phyloP scores from a whole-genome alignment of 345 rosid genomes.

The Rhodamnia rubescens region DNA sequence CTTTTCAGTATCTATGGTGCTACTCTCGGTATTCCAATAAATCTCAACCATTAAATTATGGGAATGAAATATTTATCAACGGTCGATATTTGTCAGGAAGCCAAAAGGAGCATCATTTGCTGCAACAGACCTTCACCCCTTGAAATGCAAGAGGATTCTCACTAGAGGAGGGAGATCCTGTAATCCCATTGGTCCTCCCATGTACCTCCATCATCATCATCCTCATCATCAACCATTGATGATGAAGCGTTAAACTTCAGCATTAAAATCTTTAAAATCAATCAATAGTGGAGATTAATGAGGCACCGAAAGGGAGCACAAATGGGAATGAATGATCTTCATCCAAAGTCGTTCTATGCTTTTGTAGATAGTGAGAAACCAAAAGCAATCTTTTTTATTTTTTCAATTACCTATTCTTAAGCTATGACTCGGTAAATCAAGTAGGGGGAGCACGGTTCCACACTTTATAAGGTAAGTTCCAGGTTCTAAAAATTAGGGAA shows the following conservation, averaged over 20 bases:
- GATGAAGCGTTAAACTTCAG: not conserved
- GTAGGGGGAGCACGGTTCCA: too few species aligned
- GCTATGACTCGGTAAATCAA: not conserved
- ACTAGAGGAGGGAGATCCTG: not conserved
- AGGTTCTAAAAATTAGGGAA: too few species aligned
- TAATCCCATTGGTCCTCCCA: not conserved
- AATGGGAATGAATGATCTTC: not conserved
- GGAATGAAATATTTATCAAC: not conserved
- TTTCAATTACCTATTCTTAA: not conserved
- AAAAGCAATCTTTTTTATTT: not conserved
- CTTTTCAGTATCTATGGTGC: not conserved
- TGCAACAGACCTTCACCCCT: not conserved
- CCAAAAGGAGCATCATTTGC: not conserved
- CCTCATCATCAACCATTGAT: not conserved
- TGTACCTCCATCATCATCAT: not conserved
- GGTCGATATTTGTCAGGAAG: not conserved
- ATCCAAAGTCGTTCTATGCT: not conserved
- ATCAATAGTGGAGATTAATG: not conserved
- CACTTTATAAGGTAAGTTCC: too few species aligned
- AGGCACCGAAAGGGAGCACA: not conserved
- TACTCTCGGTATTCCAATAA: not conserved
- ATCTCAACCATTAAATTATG: not conserved
- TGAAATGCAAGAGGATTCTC: not conserved
- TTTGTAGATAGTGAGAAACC: not conserved
- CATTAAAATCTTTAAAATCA: not conserved